Evolutionary conservation across 441 rosid species (phyloP), one percentile per base, ranked within the genome.

Genomic region (Kokia cookei): DNA sequence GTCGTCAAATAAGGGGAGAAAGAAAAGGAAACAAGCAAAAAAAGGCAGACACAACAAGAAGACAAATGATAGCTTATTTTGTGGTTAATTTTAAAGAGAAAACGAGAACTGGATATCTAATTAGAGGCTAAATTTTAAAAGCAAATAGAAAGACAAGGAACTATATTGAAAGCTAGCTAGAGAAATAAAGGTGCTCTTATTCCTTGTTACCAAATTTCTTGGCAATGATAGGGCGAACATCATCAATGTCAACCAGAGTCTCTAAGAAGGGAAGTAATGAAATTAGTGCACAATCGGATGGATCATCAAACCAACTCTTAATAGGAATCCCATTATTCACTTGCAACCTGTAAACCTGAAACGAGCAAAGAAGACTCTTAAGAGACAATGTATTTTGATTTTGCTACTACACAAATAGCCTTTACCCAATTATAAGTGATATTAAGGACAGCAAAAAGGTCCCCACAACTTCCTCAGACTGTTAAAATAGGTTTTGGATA

Each of bases 271-370:
- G 96, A 64, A 95, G 96, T 73, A 95, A 87, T 11, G 96, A 83
- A 42, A 93, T 79, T 83, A 95, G 83, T 72, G 91, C 94, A 79
- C 87, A 83, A 86, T 95, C 99, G 27, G 88, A 84, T 73, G 94
- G 89, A 81, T 95, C 99, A 87, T 89, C 91, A 68, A 93, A 93
- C 99, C 99, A 95, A 86, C 99, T 95, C 90, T 86, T 86, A 77
- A 95, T 95, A 40, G 99, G 99, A 82, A 95, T 95, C 79, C 98
- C 99, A 57, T 95, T 95, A 83, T 90, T 87, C 79, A 93, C 84
- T 87, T 95, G 99, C 90, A 93, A 82, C 80, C 88, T 88, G 93
- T 90, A 95, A 75, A 95, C 99, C 99, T 95, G 91, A 81, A 89
- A 89, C 60, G 78, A 77, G 73, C 59, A 65, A 74, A 76, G 80